phyloP scores from a whole-genome alignment of 495 filamentous ascomycete species.

The Penicillium paradoxum region DNA sequence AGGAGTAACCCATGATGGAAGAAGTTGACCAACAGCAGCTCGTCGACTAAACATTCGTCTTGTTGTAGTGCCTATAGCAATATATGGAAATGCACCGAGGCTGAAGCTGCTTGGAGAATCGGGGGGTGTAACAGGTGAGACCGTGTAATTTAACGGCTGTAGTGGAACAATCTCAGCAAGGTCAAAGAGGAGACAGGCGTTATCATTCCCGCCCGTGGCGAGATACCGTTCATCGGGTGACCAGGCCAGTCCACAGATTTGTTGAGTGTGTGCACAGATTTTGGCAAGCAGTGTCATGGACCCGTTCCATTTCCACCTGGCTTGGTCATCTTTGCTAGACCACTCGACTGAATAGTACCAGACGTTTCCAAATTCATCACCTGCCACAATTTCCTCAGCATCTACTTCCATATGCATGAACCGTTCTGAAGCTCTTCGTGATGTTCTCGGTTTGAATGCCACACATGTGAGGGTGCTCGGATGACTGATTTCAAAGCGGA shows the following conservation, averaged over 20 bases:
- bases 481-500: constrained; percentile 71
- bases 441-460: constrained; percentile 55
- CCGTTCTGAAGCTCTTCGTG: constrained; percentile 36
- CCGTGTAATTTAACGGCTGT: constrained; percentile 7
- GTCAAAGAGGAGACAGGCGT: constrained; percentile 78
- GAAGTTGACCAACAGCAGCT: constrained; percentile 22
- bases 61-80: constrained; percentile 11
- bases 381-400: constrained; percentile 77
- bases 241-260: constrained; percentile 91
- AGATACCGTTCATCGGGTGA: constrained; percentile 70
- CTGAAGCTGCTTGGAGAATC: constrained; percentile 10
- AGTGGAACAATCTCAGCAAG: constrained; percentile 51
- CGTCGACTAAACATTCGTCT: constrained; percentile 19
- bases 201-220: constrained; percentile 91
- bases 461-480: constrained; percentile 70
- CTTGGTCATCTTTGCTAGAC: constrained; percentile 47
- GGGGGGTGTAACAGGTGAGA: not conserved
- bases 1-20: constrained; percentile 28
- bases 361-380: constrained; percentile 79
- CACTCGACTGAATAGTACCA: constrained; percentile 92
- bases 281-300: constrained; percentile 71
- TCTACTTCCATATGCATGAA: constrained; percentile 29
- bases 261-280: constrained; percentile 76
- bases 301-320: constrained; percentile 64
- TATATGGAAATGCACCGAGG: constrained; percentile 19